Evolutionary conservation across 192 early-diverging fungal species (phyloP).

Genomic region (Backusella mclennaniae): DNA sequence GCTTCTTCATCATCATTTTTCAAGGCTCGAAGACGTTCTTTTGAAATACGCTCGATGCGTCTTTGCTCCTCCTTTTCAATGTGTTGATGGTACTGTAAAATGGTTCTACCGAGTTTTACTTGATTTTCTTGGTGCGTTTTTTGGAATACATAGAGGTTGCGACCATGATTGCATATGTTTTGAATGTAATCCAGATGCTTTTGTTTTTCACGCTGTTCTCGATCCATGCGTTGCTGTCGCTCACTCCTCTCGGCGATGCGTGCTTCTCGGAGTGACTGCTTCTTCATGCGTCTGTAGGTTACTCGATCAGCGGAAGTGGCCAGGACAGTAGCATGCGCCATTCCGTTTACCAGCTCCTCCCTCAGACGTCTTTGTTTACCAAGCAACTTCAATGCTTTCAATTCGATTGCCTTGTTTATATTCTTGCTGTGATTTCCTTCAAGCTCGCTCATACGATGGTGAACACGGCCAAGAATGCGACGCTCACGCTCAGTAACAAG

Average conservation of each 20-base stretch:
- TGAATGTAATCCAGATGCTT: slow-evolving; percentile 81
- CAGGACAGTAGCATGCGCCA: slow-evolving; percentile 72
- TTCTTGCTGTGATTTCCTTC: slow-evolving; percentile 36
- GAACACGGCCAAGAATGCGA: slow-evolving; percentile 61
- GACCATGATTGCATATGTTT: slow-evolving; percentile 74
- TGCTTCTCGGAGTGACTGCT: slow-evolving; percentile 79
- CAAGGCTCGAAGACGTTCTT: slow-evolving; percentile 96
- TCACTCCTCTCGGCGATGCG: slow-evolving; percentile 87
- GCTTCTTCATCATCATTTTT: slow-evolving; percentile 98
- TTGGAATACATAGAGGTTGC: slow-evolving; percentile 67
- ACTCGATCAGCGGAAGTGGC: slow-evolving; percentile 78
- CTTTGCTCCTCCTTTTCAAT: slow-evolving; percentile 95
- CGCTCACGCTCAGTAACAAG: slow-evolving; percentile 78
- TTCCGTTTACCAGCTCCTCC: slow-evolving; percentile 70
- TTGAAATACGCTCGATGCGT: slow-evolving; percentile 76
- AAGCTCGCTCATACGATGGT: slow-evolving; percentile 79
- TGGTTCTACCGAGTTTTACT: slow-evolving; percentile 74
- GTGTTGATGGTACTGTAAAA: slow-evolving; percentile 74
- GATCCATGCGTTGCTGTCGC: slow-evolving; percentile 80
- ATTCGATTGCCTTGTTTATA: slow-evolving; percentile 80
- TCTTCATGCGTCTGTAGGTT: slow-evolving; percentile 79
- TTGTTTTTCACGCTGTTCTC: slow-evolving; percentile 84
- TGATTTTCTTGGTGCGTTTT: slow-evolving; percentile 62
- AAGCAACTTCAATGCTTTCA: slow-evolving; percentile 80
- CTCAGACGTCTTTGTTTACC: slow-evolving; percentile 77